Evolutionary conservation across 768 basidiomycete species (phyloP).

Genomic region (Leccinum aurantiacum): DNA sequence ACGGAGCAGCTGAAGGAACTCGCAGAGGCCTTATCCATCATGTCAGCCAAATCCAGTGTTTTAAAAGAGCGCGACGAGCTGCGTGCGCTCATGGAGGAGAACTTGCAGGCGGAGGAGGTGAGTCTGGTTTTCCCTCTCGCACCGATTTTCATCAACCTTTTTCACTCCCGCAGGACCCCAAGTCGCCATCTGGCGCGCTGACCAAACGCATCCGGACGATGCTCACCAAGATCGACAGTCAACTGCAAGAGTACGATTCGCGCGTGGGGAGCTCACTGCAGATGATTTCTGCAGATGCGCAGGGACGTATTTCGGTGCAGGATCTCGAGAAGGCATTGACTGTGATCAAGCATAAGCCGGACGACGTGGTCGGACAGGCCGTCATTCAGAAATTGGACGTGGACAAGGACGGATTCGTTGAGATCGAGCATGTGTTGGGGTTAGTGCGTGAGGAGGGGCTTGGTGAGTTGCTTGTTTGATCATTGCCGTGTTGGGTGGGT

Average conservation of each 20-base stretch:
- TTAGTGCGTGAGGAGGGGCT: constrained; percentile 86
- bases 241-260: constrained; percentile 88
- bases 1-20: constrained; percentile 94
- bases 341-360: constrained; percentile 92
- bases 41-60: constrained; percentile 92
- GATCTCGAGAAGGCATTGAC: constrained; percentile 89
- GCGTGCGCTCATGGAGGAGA: constrained; percentile 89
- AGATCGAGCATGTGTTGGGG: constrained; percentile 91
- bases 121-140: constrained; percentile 1
- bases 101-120: constrained; percentile 85
- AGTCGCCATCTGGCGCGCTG: constrained; percentile 79
- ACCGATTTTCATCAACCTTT: not conserved
- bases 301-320: constrained; percentile 84
- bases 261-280: constrained; percentile 83
- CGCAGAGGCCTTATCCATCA: constrained; percentile 83
- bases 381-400: constrained; percentile 94
- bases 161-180: constrained; percentile 55
- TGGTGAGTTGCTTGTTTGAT: constrained; percentile 42
- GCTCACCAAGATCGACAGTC: constrained; percentile 93
- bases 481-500: not conserved
- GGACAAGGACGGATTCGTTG: constrained; percentile 94
- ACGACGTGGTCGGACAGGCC: constrained; percentile 82
- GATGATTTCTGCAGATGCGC: constrained; percentile 80
- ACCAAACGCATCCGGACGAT: constrained; percentile 95
- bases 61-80: constrained; percentile 95